Conservation (phyloP, 2,329 filamentous ascomycete genomes). For the Hymenoscyphus fraxineus region DNA sequence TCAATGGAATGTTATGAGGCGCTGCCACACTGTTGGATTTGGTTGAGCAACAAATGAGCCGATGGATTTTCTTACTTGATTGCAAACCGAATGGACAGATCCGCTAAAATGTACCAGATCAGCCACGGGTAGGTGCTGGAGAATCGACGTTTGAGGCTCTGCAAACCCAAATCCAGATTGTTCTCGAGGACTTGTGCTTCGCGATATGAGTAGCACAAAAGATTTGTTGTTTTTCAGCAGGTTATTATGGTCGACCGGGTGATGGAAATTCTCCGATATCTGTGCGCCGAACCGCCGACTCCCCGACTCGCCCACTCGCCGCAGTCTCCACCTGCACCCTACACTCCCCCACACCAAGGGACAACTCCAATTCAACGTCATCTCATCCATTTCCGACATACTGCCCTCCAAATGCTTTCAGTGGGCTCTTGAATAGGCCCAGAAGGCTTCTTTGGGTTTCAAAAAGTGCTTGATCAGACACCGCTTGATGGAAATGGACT, state of each 20-base stretch:
- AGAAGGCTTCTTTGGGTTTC: not conserved
- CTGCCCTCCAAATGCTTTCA: not conserved
- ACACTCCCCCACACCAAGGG: not conserved
- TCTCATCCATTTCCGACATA: not conserved
- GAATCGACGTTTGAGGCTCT: not conserved
- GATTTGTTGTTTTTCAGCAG: not conserved
- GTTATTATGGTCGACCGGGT: not conserved
- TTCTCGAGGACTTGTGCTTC: not conserved
- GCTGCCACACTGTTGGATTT: not conserved
- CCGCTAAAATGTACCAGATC: not conserved
- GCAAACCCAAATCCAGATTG: not conserved
- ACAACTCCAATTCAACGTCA: not conserved
- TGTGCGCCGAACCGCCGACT: not conserved
- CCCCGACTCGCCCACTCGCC: not conserved
- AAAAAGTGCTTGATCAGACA: not conserved
- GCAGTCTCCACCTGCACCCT: not conserved
- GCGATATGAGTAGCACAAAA: not conserved
- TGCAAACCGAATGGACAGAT: not conserved
- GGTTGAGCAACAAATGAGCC: not conserved
- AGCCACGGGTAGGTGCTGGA: not conserved
- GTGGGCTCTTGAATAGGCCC: not conserved
- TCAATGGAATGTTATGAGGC: constrained; percentile 8
- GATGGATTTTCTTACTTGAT: not conserved
- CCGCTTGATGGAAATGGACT: not conserved
- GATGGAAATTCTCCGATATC: not conserved